Evolutionary conservation across 1,284 basidiomycete genomes (phyloP).

Genomic region (Leccinum pallidistipes): DNA sequence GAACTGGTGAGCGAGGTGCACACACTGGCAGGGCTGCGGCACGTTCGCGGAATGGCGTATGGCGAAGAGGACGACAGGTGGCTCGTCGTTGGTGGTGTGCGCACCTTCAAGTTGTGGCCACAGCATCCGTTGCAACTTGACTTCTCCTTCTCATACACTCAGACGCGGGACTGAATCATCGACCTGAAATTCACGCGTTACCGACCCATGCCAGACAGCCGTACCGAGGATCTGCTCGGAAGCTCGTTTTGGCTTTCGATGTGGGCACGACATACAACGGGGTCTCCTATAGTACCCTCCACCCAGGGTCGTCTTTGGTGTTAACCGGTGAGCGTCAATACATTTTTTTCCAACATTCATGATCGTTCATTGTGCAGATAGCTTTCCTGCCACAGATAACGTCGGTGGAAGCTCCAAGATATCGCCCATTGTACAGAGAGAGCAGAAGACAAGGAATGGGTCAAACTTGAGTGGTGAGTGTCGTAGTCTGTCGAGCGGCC

Average conservation of each 20-base stretch:
- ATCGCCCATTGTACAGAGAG: constrained; percentile 49
- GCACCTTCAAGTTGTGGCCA: too few relatives aligned
- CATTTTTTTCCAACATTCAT: background rate
- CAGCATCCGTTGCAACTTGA: too few relatives aligned
- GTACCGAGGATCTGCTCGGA: constrained; percentile 37
- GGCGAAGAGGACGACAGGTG: constrained; percentile 50
- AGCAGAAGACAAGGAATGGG: constrained; percentile 49
- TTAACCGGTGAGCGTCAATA: constrained; percentile 40
- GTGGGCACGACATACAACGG: constrained; percentile 54
- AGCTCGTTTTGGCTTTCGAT: constrained; percentile 50
- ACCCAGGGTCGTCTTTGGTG: constrained; percentile 34
- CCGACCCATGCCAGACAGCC: constrained; percentile 31
- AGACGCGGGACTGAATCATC: background rate
- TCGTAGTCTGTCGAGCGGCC: background rate
- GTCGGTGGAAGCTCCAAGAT: constrained; percentile 56
- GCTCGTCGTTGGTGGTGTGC: constrained; percentile 48
- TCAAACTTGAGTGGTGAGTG: constrained; percentile 44
- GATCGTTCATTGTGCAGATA: constrained; percentile 19
- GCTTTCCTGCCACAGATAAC: constrained; percentile 54
- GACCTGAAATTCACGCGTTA: background rate
- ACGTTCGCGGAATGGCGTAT: constrained; percentile 53
- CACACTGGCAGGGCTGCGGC: constrained; percentile 44
- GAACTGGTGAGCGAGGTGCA: constrained; percentile 49
- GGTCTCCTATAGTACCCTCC: constrained; percentile 39
- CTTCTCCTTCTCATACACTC: too few relatives aligned